These are phyloP conservation scores for Podospora anserina DNA, from an alignment of 495 filamentous ascomycete species.

Conservation along the genomic window DNA sequence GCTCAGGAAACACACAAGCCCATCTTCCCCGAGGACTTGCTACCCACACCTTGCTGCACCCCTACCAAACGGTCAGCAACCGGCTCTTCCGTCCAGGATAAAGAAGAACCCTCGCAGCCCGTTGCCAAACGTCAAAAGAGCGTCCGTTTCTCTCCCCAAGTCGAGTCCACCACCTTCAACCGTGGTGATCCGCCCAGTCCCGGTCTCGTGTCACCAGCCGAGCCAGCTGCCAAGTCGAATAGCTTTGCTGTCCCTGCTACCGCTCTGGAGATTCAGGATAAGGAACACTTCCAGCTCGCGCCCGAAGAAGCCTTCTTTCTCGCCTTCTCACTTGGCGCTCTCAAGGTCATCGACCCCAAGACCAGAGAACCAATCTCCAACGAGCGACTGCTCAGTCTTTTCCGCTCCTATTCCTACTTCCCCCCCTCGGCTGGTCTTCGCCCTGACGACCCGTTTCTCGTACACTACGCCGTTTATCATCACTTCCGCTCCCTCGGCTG, in stretches of 20 bases:
- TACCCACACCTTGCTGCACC: constrained; percentile 9
- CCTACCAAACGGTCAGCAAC: constrained; percentile 10
- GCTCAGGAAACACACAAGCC: not conserved
- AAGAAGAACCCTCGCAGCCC: constrained; percentile 9
- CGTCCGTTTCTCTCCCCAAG: constrained; percentile 61
- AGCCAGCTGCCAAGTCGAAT: not conserved
- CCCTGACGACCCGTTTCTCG: constrained; percentile 74
- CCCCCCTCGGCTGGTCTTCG: constrained; percentile 53
- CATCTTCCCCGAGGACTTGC: constrained; percentile 7
- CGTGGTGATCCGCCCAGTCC: constrained; percentile 47
- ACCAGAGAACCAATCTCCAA: constrained; percentile 48
- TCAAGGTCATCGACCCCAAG: constrained; percentile 60
- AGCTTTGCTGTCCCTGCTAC: not conserved
- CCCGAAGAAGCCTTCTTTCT: constrained; percentile 94
- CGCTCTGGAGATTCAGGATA: constrained; percentile 53
- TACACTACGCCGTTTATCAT: constrained; percentile 87
- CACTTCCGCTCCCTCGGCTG: constrained; percentile 96
- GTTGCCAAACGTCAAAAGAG: constrained; percentile 50
- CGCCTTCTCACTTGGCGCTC: constrained; percentile 72
- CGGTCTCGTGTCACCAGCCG: not conserved
- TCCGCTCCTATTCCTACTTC: constrained; percentile 66
- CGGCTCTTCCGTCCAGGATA: not conserved
- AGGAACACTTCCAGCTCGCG: constrained; percentile 88
- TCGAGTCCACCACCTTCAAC: constrained; percentile 55
- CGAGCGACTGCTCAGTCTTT: constrained; percentile 59